These are phyloP conservation scores for Blastobotrys robertii DNA, from an alignment of 805 yeast genomes.

Conservation along the genomic window DNA sequence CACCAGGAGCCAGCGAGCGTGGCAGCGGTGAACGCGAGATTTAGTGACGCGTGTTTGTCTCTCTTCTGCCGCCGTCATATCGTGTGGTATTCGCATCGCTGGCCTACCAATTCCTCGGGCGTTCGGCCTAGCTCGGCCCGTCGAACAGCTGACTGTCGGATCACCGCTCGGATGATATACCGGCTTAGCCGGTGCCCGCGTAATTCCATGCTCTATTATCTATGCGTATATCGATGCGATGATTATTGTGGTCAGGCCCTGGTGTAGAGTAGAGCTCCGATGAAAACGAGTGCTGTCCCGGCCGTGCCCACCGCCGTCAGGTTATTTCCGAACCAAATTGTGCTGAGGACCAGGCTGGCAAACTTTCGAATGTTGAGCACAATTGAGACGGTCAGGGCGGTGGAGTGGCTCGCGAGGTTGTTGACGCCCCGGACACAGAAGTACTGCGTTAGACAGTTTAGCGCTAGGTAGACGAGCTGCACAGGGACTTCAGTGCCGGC, in stretches of 20 bases:
- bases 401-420: constrained; percentile 43
- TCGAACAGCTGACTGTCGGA: no score
- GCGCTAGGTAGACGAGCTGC: constrained; percentile 25
- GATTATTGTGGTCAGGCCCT: no score
- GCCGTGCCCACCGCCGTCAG: constrained; percentile 4
- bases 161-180: no score
- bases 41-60: no score
- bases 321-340: constrained; percentile 40
- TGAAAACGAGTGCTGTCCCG: constrained; percentile 27
- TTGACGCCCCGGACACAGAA: constrained; percentile 63
- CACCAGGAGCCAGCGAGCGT: no score
- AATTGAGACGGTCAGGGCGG: constrained; percentile 56
- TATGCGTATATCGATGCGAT: no score
- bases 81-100: no score
- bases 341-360: constrained; percentile 47
- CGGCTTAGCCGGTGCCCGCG: no score
- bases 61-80: no score
- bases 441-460: constrained; percentile 46
- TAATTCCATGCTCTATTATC: no score
- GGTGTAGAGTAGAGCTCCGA: constrained; percentile 44
- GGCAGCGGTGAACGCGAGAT: no score
- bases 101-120: no score
- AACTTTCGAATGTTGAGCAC: constrained; percentile 54
- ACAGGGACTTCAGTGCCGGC: constrained; percentile 20
- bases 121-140: not conserved